A percentile compares a stretch with the other conserved stretches of the same genome.
phyloP scores from a whole-genome alignment of 2,329 filamentous ascomycete species.

The Penicillium sp. region DNA sequence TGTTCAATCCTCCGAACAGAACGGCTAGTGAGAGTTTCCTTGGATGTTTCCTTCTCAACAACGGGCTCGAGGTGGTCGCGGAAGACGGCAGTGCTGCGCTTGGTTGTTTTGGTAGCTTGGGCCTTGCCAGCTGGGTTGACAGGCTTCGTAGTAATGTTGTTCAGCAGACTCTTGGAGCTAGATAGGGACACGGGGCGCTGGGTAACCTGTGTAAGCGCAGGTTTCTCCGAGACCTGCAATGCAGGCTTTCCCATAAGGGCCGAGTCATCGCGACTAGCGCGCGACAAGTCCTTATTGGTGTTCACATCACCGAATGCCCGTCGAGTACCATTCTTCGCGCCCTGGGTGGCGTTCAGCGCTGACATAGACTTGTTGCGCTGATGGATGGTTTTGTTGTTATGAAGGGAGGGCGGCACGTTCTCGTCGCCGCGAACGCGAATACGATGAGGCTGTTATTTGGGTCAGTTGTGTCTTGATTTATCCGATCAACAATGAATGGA shows the following conservation, averaged over 20 bases:
- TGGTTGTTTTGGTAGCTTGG: conserved; percentile 39
- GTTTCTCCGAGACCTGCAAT: conserved; percentile 36
- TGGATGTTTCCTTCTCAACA: conserved; percentile 33
- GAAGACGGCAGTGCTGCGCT: conserved; percentile 57
- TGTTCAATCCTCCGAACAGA: conserved; percentile 1
- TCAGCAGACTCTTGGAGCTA: conserved; percentile 40
- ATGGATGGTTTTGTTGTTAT: conserved; percentile 64
- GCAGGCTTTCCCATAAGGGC: conserved; percentile 50
- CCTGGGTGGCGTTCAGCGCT: conserved; percentile 58
- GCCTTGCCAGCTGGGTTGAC: conserved; percentile 34
- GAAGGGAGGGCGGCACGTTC: conserved; percentile 56
- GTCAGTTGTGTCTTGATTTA: conserved; percentile 13
- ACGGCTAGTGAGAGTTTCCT: conserved; percentile 23
- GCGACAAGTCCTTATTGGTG: conserved; percentile 56
- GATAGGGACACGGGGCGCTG: conserved; percentile 55
- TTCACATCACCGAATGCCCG: conserved; percentile 81
- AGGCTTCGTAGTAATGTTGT: conserved; percentile 34
- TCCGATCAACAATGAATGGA: not conserved
- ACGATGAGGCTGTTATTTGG: conserved; percentile 65
- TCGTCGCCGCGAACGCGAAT: conserved; percentile 67
- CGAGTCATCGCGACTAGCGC: conserved; percentile 57
- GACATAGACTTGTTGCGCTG: conserved; percentile 78
- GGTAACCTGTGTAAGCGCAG: conserved; percentile 53
- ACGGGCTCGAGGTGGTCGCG: conserved; percentile 49
- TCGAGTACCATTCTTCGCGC: conserved; percentile 67